Evolutionary conservation across 495 filamentous ascomycete species (phyloP).

Genomic region (Niebla homalea): DNA sequence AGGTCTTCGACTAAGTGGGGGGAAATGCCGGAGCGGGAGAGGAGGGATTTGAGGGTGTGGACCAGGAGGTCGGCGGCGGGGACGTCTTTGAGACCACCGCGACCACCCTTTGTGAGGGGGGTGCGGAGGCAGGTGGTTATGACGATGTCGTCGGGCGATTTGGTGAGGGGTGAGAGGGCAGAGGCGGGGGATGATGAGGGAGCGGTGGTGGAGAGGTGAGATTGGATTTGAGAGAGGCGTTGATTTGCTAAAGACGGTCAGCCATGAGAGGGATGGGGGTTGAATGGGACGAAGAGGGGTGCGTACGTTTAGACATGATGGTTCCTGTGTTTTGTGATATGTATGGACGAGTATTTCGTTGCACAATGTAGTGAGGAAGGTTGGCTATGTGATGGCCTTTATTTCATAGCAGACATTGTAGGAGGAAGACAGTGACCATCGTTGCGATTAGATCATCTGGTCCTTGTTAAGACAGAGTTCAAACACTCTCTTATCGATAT

Average conservation of each 20-base stretch:
- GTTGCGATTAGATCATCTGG: too few relatives aligned
- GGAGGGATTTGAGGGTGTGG: constrained; percentile 65
- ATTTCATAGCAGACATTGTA: too few relatives aligned
- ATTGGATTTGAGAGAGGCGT: constrained; percentile 49
- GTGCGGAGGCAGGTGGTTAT: constrained; percentile 87
- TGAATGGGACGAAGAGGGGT: not conserved
- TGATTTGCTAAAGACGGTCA: constrained; percentile 35
- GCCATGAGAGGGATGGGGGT: not conserved
- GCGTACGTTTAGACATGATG: not conserved
- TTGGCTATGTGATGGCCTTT: not conserved
- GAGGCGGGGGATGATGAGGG: constrained; percentile 26
- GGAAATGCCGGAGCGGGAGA: constrained; percentile 75
- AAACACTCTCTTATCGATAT: too few relatives aligned
- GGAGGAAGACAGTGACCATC: too few relatives aligned
- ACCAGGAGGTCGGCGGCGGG: constrained; percentile 72
- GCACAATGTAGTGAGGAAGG: not conserved
- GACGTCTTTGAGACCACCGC: constrained; percentile 92
- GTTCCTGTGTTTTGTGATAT: not conserved
- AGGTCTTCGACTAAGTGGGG: constrained; percentile 80
- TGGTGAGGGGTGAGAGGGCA: constrained; percentile 40
- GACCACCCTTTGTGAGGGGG: constrained; percentile 81
- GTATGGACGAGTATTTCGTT: too few relatives aligned
- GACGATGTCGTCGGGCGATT: constrained; percentile 68
- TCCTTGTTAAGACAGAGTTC: too few relatives aligned
- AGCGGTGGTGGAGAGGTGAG: constrained; percentile 39